phyloP scores from a whole-genome alignment of 2,329 filamentous ascomycete species.

The Hymenotorrendiella dingleyae region DNA sequence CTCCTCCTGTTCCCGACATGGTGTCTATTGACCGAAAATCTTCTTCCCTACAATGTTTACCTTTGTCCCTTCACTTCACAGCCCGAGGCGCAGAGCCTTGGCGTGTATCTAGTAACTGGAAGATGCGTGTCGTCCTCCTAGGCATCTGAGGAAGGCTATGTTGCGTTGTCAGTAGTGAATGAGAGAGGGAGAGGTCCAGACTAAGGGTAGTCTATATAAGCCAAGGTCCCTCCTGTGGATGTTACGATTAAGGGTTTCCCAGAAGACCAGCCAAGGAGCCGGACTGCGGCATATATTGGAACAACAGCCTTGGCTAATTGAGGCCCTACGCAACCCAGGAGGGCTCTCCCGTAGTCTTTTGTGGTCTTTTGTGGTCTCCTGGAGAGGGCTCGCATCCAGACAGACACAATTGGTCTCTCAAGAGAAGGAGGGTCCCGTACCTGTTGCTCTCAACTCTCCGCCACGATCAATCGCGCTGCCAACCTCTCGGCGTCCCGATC shows the following conservation, averaged over 20 bases:
- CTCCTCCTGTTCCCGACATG: constrained; percentile 24
- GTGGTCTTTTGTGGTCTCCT: too few relatives aligned
- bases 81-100: constrained; percentile 26
- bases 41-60: constrained; percentile 11
- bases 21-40: constrained; percentile 6
- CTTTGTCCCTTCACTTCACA: constrained; percentile 20
- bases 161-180: not conserved
- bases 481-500: too few relatives aligned
- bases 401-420: too few relatives aligned
- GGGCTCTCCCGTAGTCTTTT: not conserved
- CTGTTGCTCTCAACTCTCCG: too few relatives aligned
- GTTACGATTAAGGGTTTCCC: not conserved
- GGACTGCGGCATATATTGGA: constrained; percentile 9
- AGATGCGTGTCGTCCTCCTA: constrained; percentile 11
- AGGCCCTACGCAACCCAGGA: constrained; percentile 1
- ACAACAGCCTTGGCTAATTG: constrained; percentile 12
- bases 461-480: too few relatives aligned
- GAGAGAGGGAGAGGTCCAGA: constrained; percentile 6
- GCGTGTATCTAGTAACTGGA: constrained; percentile 15
- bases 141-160: constrained; percentile 25
- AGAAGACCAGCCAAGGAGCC: constrained; percentile 11
- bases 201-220: constrained; percentile 23
- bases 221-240: constrained; percentile 8
- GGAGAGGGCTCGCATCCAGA: too few relatives aligned
- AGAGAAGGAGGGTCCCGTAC: too few relatives aligned